Evolutionary conservation across 495 filamentous ascomycete species (phyloP), one percentile per base, ranked within the genome.

Genomic region (Pyronema omphalodes): DNA sequence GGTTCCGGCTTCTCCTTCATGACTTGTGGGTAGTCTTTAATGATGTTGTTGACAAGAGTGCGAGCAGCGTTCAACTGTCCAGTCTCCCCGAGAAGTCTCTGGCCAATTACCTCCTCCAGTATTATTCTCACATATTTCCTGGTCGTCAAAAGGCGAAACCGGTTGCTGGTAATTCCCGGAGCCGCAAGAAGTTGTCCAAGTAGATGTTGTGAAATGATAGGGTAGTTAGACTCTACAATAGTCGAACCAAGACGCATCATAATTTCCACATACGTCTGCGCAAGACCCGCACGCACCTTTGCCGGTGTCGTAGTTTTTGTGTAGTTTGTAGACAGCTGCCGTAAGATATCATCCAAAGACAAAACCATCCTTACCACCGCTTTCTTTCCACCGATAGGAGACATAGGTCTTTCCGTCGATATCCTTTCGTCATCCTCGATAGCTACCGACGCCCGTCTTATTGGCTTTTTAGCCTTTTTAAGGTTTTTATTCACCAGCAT

Each of bases 11-110:
- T 79, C 60, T 99, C 91, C 66, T 93, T 93, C 47, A 96, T 70
- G 9, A 83, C 84, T 64, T 94, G 86, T 1, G 91, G 93, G 50
- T 91, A 96, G 61, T 96, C 91, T 66, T 93, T 96, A 43, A 96
- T 74, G 44, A 93, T 73, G 55, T 85, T 79, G 63, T 94, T 95
- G 60, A 94, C 76, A 46, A 99, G 69, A 57, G 76, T 78, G 57
- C 78, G 86, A 6, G 87, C 84, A 34, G 86, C 88, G 59, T 79
- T 80, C 47, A 84, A 71, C 57, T 93, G 88, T 6, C 86, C 88
- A 19, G 84, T 81, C 64, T 96, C 91, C 2, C 87, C 85, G 3
- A 99, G 76, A 51, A 94, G 79, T 58, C 80, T 77, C 44, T 75
- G 75, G 6, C 88, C 88, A 65, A 96, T 73, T 6, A 89, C 80